Conservation (phyloP, 2,329 filamentous ascomycete genomes). For the Leptographium lundbergii region DNA sequence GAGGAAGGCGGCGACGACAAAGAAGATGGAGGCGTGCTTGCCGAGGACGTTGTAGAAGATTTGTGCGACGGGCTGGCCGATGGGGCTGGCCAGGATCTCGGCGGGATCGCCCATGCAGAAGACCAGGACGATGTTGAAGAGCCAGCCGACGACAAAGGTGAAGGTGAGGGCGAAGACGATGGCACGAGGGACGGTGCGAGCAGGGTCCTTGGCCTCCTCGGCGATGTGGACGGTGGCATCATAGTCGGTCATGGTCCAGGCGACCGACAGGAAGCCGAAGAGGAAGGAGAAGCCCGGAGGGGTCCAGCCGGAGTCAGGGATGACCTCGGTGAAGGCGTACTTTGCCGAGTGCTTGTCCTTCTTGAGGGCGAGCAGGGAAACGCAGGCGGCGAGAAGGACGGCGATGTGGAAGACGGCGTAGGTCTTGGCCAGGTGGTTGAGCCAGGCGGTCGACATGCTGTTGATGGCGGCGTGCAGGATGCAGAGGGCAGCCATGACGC, state of each 20-base stretch:
- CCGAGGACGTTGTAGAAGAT: slow-evolving; percentile 47
- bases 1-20: slow-evolving; percentile 41
- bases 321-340: slow-evolving; percentile 43
- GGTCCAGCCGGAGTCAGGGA: slow-evolving; percentile 37
- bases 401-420: slow-evolving; percentile 45
- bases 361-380: slow-evolving; percentile 36
- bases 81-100: slow-evolving; percentile 30
- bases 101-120: slow-evolving; percentile 41
- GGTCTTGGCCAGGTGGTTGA: slow-evolving; percentile 43
- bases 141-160: slow-evolving; percentile 40
- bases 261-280: slow-evolving; percentile 47
- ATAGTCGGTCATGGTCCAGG: slow-evolving; percentile 45
- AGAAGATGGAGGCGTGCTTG: slow-evolving; percentile 38
- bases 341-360: slow-evolving; percentile 35
- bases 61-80: slow-evolving; percentile 40
- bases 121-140: slow-evolving; percentile 45
- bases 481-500: slow-evolving; percentile 41
- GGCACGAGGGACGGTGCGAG: slow-evolving; percentile 31
- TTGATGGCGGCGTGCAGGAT: slow-evolving; percentile 40
- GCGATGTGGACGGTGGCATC: slow-evolving; percentile 27
- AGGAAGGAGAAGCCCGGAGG: slow-evolving; percentile 42
- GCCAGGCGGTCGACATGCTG: slow-evolving; percentile 42
- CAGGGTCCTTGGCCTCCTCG: slow-evolving; percentile 29
- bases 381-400: slow-evolving; percentile 36
- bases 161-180: slow-evolving; percentile 42